A percentile compares a stretch with the other conserved stretches of the same genome.
Conservation (phyloP, 331 rosid species). For the Pyracantha coccinea region DNA sequence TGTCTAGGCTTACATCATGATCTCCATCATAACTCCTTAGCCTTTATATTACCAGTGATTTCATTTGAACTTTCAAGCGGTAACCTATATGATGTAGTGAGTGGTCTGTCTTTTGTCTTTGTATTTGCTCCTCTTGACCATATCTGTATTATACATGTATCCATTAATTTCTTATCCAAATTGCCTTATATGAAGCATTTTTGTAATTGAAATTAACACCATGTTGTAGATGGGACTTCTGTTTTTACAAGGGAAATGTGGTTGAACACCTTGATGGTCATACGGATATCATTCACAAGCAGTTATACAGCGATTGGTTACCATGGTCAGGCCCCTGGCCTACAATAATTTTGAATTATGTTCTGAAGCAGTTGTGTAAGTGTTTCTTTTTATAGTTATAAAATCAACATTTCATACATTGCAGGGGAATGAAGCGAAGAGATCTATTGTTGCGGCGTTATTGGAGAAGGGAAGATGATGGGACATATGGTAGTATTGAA, state of each 20-base stretch:
- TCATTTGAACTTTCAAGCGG: neutral
- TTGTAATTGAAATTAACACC: conserved; percentile 10
- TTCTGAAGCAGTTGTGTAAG: neutral
- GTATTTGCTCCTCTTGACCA: neutral
- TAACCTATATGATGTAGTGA: neutral
- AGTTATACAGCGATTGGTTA: conserved; percentile 68
- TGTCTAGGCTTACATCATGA: neutral
- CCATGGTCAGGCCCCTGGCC: conserved; percentile 54
- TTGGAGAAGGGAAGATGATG: conserved; percentile 91
- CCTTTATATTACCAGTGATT: neutral
- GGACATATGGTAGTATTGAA: conserved; percentile 64
- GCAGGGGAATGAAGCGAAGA: conserved; percentile 79
- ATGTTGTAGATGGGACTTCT: conserved; percentile 80
- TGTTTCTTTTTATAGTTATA: neutral
- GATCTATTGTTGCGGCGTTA: conserved; percentile 78
- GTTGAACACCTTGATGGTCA: conserved; percentile 94
- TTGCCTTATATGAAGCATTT: neutral
- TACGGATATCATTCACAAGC: conserved; percentile 83
- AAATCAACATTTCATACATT: conserved; percentile 16
- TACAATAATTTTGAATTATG: conserved; percentile 18
- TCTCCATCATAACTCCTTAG: neutral
- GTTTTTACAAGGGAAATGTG: conserved; percentile 63
- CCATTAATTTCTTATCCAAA: neutral
- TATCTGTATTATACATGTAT: neutral
- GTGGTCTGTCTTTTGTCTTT: neutral